phyloP scores from a whole-genome alignment of 768 basidiomycete species.

The Rossbeevera mucosa region DNA sequence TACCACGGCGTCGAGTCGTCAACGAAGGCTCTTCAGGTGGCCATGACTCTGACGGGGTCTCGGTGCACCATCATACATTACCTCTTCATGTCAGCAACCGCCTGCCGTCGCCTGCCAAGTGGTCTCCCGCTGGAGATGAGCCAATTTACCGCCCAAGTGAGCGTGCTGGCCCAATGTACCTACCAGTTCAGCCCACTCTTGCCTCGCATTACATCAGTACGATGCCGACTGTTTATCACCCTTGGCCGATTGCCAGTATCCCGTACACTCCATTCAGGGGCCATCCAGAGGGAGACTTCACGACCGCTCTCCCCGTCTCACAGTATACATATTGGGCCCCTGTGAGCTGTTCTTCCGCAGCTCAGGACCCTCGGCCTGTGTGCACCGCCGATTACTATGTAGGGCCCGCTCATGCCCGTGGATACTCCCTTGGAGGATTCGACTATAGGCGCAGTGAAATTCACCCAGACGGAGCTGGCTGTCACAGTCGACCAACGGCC shows the following conservation, averaged over 20 bases:
- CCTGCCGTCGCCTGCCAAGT: conserved; percentile 72
- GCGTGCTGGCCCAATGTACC: conserved; percentile 53
- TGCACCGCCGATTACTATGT: conserved; percentile 48
- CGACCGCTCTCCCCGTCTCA: conserved; percentile 8
- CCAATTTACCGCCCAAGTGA: conserved; percentile 56
- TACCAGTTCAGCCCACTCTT: conserved; percentile 56
- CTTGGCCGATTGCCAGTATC: conserved; percentile 18
- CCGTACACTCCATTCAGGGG: conserved; percentile 22
- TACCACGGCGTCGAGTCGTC: conserved; percentile 58
- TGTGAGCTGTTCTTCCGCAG: conserved; percentile 34
- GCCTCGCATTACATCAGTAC: conserved; percentile 33
- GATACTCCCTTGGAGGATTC: conserved; percentile 56
- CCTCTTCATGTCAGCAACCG: conserved; percentile 24
- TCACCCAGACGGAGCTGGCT: conserved; percentile 39
- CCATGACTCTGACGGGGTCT: neutral
- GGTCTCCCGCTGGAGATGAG: conserved; percentile 79
- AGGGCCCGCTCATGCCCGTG: conserved; percentile 48
- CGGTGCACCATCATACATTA: conserved; percentile 7
- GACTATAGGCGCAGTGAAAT: conserved; percentile 49
- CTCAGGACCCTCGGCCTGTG: conserved; percentile 53
- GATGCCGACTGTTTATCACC: conserved; percentile 29
- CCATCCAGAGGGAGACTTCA: conserved; percentile 13
- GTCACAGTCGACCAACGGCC: conserved; percentile 34
- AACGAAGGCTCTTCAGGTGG: conserved; percentile 11
- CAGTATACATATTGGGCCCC: conserved; percentile 23